Percentiles rank a stretch among this genome's conserved stretches.
Evolutionary conservation across 805 yeast genomes (phyloP).

Genomic region (Ogataea chonburiensis): DNA sequence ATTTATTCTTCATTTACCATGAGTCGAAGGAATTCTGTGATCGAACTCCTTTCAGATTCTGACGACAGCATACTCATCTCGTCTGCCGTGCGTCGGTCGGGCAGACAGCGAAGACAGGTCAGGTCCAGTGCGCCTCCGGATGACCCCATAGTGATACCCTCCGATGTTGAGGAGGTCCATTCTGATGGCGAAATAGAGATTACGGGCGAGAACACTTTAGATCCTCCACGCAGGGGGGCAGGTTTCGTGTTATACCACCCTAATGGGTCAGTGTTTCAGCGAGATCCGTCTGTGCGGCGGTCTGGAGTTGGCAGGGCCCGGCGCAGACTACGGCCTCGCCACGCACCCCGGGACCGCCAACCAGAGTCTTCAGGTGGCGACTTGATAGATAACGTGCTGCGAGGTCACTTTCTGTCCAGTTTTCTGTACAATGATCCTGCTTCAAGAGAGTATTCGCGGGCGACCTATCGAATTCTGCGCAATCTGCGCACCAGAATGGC

Average conservation of each 20-base stretch:
- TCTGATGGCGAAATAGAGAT: slow-evolving; percentile 27
- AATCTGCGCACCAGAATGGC: slow-evolving; percentile 12
- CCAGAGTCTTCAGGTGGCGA: background rate
- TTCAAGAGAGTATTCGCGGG: slow-evolving; percentile 9
- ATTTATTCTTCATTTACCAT: background rate
- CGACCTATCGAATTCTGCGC: slow-evolving; percentile 11
- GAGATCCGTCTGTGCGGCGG: slow-evolving; percentile 11
- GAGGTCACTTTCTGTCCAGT: slow-evolving; percentile 10
- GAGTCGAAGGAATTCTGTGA: slow-evolving; percentile 16
- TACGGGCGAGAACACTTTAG: slow-evolving; percentile 23
- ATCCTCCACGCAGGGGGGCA: slow-evolving; percentile 12
- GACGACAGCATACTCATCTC: slow-evolving; percentile 13
- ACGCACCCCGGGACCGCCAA: background rate
- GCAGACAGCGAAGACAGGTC: slow-evolving; percentile 5
- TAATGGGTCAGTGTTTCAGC: slow-evolving; percentile 16
- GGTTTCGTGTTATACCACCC: slow-evolving; percentile 20
- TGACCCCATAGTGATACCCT: slow-evolving; percentile 23
- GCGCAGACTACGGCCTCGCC: slow-evolving; percentile 9
- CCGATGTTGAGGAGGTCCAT: slow-evolving; percentile 19
- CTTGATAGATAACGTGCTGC: slow-evolving; percentile 12
- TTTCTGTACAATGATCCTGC: slow-evolving; percentile 4
- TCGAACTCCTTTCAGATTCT: slow-evolving; percentile 20
- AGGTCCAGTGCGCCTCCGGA: slow-evolving; percentile 11
- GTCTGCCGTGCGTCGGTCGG: slow-evolving; percentile 6
- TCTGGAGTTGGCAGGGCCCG: slow-evolving; percentile 6